Evolutionary conservation across 495 filamentous ascomycete species (phyloP).

Genomic region (Penicillium canescens): DNA sequence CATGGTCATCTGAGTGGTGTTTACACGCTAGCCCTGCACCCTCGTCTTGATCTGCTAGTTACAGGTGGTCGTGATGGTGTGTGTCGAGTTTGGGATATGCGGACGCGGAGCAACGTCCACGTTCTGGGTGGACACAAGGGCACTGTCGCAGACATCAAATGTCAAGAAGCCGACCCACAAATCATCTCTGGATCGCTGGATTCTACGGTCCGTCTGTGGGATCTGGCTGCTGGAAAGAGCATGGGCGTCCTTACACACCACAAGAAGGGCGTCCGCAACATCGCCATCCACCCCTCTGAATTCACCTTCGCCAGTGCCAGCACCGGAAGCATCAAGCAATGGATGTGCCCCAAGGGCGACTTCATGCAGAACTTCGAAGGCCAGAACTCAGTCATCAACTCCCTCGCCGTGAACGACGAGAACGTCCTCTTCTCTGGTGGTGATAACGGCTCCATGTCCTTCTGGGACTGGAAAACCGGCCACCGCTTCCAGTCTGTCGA

Average conservation of each 20-base stretch:
- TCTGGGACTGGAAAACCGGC: constrained; percentile 99
- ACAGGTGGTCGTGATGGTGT: constrained; percentile 95
- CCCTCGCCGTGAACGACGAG: constrained; percentile 88
- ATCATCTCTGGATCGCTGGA: constrained; percentile 91
- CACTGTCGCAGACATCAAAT: constrained; percentile 84
- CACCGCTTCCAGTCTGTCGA: constrained; percentile 85
- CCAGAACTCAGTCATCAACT: constrained; percentile 95
- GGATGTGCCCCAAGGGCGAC: constrained; percentile 96
- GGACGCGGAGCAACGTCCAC: constrained; percentile 91
- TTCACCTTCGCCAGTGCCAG: constrained; percentile 95
- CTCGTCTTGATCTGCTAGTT: constrained; percentile 89
- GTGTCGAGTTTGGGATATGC: constrained; percentile 97
- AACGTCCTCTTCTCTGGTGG: constrained; percentile 94
- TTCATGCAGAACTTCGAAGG: constrained; percentile 99
- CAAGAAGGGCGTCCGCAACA: constrained; percentile 92
- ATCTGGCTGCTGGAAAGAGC: constrained; percentile 92
- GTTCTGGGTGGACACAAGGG: constrained; percentile 87
- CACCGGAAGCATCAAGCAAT: constrained; percentile 95
- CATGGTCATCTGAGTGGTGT: constrained; percentile 97
- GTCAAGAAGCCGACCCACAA: constrained; percentile 96
- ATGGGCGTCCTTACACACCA: constrained; percentile 97
- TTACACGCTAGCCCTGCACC: constrained; percentile 87
- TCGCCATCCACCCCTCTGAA: constrained; percentile 85
- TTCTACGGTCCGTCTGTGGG: constrained; percentile 91
- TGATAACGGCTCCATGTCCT: constrained; percentile 94